A percentile compares a stretch with the other conserved stretches of the same genome.
phyloP scores from a whole-genome alignment of 169 alveolate genomes.

The Babesia bigemina region DNA sequence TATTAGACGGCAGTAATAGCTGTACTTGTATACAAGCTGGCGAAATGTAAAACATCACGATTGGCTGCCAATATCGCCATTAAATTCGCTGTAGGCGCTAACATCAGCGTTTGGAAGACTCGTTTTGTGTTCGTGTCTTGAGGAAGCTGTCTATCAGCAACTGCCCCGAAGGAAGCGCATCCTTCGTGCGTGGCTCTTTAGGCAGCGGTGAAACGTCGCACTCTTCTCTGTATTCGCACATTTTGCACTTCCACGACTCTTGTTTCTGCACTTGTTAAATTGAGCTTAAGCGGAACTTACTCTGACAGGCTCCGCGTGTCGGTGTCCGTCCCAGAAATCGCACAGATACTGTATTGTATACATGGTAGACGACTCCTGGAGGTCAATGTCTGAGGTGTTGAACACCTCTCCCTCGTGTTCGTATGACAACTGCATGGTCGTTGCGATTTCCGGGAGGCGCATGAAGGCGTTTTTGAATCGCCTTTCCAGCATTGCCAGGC shows the following conservation, averaged over 20 bases:
- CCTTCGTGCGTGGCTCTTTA: not conserved
- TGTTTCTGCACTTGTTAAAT: conserved; percentile 27
- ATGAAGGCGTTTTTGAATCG: conserved; percentile 64
- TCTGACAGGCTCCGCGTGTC: conserved; percentile 74
- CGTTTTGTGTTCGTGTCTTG: not conserved
- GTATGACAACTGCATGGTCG: conserved; percentile 77
- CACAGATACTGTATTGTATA: conserved; percentile 70
- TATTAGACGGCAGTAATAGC: too few species aligned
- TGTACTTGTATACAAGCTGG: too few species aligned
- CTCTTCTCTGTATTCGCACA: conserved; percentile 77
- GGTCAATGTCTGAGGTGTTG: conserved; percentile 61
- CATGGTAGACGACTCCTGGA: conserved; percentile 66
- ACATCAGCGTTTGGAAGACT: too few species aligned
- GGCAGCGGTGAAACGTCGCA: conserved; percentile 73
- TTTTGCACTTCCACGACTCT: conserved; percentile 82
- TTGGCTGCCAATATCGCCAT: too few species aligned
- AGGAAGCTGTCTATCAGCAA: not conserved
- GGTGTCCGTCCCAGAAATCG: conserved; percentile 80
- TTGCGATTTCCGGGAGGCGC: conserved; percentile 73
- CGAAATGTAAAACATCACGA: too few species aligned
- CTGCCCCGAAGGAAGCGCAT: conserved; percentile 9
- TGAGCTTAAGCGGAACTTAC: conserved; percentile 15
- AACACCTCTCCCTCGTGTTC: conserved; percentile 76
- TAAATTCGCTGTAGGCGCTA: too few species aligned
- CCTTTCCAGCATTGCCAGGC: conserved; percentile 65